These are phyloP conservation scores for Cercospora sesami DNA, from an alignment of 2,329 filamentous ascomycete genomes.

Conservation along the genomic window DNA sequence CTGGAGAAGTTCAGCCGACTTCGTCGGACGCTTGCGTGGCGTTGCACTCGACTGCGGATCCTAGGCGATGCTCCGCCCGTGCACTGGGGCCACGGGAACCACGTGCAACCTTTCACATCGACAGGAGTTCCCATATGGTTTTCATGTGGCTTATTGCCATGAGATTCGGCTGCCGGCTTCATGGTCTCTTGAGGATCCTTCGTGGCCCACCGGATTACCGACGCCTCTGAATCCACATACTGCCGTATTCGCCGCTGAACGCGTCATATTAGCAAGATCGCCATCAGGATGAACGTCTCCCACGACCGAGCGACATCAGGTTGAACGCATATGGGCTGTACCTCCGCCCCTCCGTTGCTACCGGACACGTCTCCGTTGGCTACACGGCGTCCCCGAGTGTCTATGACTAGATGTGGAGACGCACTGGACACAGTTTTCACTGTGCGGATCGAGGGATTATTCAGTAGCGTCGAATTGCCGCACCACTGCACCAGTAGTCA, in stretches of 20 bases:
- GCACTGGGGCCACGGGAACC: background rate
- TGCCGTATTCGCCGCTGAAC: background rate
- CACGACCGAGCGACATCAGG: background rate
- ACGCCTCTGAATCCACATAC: background rate
- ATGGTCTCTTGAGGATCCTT: background rate
- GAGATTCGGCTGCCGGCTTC: background rate
- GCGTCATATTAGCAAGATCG: background rate
- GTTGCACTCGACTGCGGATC: background rate
- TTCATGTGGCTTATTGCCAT: background rate
- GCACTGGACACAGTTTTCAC: background rate
- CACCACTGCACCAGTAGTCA: background rate
- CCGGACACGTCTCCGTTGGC: background rate
- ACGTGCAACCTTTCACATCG: background rate
- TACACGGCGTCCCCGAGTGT: background rate
- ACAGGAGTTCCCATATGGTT: background rate
- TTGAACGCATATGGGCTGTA: background rate
- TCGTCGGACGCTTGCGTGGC: background rate
- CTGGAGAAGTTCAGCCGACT: background rate
- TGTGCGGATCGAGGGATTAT: background rate
- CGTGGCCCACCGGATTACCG: background rate
- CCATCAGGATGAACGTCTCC: background rate
- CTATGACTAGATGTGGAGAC: background rate
- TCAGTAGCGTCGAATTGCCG: background rate
- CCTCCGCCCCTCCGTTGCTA: background rate
- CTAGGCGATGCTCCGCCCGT: background rate